These are phyloP conservation scores for Crithidia bombi DNA, from an alignment of 208 protist species.

Conservation along the genomic window DNA sequence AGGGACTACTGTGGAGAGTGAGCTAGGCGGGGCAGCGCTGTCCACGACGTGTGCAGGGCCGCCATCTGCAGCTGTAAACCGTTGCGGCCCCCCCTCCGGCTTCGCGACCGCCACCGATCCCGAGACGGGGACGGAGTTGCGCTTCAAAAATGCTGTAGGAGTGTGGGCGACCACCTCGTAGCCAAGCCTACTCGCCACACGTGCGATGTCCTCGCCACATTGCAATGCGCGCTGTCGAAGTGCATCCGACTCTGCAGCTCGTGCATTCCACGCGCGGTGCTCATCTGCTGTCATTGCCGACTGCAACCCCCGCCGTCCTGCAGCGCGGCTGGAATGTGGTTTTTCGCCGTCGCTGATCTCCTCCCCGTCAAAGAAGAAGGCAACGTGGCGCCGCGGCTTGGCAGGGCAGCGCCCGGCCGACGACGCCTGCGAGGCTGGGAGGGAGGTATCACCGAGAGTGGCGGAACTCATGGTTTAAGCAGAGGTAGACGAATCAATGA, in stretches of 20 bases:
- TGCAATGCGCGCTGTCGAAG: slow-evolving; percentile 49
- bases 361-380: slow-evolving; percentile 31
- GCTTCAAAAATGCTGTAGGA: slow-evolving; percentile 20
- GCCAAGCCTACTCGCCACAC: slow-evolving; percentile 49
- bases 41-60: background rate
- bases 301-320: background rate
- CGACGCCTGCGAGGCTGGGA: slow-evolving; percentile 2
- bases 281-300: slow-evolving; percentile 12
- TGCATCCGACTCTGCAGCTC: slow-evolving; percentile 34
- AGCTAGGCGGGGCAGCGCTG: slow-evolving; percentile 1
- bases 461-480: slow-evolving; percentile 13
- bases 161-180: slow-evolving; percentile 51
- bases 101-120: slow-evolving; percentile 3
- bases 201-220: slow-evolving; percentile 39
- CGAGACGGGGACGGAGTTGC: background rate
- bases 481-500: background rate
- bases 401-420: background rate
- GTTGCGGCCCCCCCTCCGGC: background rate
- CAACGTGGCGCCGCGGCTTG: slow-evolving; percentile 25
- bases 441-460: slow-evolving; percentile 3
- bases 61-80: slow-evolving; percentile 1
- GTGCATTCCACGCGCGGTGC: slow-evolving; percentile 12
- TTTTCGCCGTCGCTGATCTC: slow-evolving; percentile 1
- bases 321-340: background rate
- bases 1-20: background rate